A percentile compares a stretch with the other conserved stretches of the same genome.
These are phyloP conservation scores for Kentomonas sorsogonicus DNA, from an alignment of 208 protist genomes.

Conservation along the genomic window DNA sequence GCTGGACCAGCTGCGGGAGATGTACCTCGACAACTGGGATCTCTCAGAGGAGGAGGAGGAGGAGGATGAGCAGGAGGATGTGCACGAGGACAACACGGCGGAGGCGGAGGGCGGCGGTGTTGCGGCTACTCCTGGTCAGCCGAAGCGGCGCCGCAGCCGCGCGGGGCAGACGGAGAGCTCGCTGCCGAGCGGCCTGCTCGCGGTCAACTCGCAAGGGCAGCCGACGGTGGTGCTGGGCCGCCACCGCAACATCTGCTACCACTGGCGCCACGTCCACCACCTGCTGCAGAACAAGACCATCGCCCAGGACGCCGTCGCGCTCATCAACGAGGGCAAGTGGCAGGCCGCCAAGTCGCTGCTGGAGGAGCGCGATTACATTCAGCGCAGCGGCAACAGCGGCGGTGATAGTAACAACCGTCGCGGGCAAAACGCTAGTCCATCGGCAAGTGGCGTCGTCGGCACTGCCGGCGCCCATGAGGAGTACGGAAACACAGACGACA, in stretches of 20 bases:
- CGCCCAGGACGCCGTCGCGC: slow-evolving; percentile 39
- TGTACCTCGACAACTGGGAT: slow-evolving; percentile 37
- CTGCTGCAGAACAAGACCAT: slow-evolving; percentile 77
- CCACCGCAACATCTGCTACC: slow-evolving; percentile 42
- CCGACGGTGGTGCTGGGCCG: slow-evolving; percentile 16
- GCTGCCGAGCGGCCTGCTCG: slow-evolving; percentile 5
- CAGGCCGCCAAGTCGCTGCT: slow-evolving; percentile 64
- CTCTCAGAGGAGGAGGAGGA: slow-evolving; percentile 15
- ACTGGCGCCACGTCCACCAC: slow-evolving; percentile 87
- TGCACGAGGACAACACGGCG: neutral
- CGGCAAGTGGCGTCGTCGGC: too few relatives aligned
- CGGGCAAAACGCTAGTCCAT: too few relatives aligned
- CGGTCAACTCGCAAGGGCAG: neutral
- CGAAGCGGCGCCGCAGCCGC: neutral
- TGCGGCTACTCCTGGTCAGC: neutral
- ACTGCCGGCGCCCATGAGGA: slow-evolving; percentile 8
- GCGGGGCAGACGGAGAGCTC: neutral
- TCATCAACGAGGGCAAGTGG: slow-evolving; percentile 67
- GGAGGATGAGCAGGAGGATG: slow-evolving; percentile 1
- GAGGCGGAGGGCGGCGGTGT: neutral
- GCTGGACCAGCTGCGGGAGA: too few relatives aligned
- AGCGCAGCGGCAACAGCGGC: too few relatives aligned
- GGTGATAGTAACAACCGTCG: too few relatives aligned
- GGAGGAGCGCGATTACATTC: slow-evolving; percentile 37
- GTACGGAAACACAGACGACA: neutral